phyloP scores from a whole-genome alignment of 2,329 filamentous ascomycete genomes.

The Pestalotiopsis sp. region DNA sequence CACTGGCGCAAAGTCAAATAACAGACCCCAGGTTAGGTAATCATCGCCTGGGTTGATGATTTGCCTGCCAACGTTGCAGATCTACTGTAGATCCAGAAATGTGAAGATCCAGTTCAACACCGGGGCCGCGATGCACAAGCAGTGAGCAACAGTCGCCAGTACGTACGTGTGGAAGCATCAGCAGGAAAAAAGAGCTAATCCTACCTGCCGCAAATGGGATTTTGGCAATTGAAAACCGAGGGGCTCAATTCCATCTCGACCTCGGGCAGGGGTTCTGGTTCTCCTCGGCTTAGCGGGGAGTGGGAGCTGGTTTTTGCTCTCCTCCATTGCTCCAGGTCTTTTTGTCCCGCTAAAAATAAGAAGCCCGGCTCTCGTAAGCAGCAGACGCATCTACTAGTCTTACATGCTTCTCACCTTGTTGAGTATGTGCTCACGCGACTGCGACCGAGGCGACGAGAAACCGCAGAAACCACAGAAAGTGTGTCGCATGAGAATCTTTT shows the following conservation, averaged over 20 bases:
- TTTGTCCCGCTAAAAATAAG: background rate
- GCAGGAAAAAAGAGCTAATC: background rate
- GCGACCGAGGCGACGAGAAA: background rate
- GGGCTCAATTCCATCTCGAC: background rate
- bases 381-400: background rate
- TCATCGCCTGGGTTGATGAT: background rate
- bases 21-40: background rate
- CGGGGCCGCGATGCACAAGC: background rate
- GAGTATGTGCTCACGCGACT: background rate
- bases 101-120: background rate
- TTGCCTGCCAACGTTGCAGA: background rate
- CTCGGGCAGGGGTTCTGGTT: constrained; percentile 4
- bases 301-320: background rate
- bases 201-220: constrained; percentile 7
- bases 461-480: background rate
- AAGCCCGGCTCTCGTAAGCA: background rate
- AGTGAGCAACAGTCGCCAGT: background rate
- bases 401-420: background rate
- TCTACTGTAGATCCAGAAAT: background rate
- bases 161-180: background rate
- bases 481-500: background rate
- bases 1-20: constrained; percentile 1
- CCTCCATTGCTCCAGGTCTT: background rate
- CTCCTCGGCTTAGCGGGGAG: constrained; percentile 9
- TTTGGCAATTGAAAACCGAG: constrained; percentile 11